Conservation (phyloP, 2,329 filamentous ascomycete species). For the Penicillium sp. region DNA sequence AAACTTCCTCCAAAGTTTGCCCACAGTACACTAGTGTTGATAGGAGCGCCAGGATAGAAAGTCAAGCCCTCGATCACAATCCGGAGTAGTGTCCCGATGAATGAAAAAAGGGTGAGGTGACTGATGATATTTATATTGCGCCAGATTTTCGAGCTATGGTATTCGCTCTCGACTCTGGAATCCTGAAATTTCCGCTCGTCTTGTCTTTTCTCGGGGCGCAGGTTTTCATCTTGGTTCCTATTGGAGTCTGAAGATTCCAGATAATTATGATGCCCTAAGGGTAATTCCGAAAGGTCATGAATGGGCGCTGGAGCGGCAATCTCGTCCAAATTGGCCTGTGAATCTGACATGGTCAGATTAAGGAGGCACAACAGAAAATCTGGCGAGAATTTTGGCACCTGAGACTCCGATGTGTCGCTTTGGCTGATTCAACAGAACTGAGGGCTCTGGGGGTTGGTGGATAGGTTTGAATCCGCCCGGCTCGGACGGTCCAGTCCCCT, state of each 20-base stretch:
- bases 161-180: neutral
- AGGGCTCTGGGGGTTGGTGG: no score
- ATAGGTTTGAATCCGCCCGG: no score
- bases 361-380: neutral
- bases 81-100: neutral
- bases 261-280: neutral
- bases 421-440: no score
- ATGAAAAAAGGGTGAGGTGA: neutral
- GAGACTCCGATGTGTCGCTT: no score
- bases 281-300: neutral
- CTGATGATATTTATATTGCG: neutral
- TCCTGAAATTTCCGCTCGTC: neutral
- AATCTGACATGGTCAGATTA: neutral
- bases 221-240: neutral
- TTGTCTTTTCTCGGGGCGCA: neutral
- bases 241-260: neutral
- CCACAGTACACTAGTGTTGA: constrained; percentile 74
- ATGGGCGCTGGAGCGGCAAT: neutral
- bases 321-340: neutral
- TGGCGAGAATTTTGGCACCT: no score
- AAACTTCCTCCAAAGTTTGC: constrained; percentile 78
- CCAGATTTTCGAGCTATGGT: neutral
- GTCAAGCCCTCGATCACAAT: neutral
- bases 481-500: no score
- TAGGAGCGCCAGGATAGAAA: constrained; percentile 56